Evolutionary conservation across 169 alveolate species (phyloP), one percentile per base, ranked within the genome.

Genomic region (Plasmodium chabaudi): DNA sequence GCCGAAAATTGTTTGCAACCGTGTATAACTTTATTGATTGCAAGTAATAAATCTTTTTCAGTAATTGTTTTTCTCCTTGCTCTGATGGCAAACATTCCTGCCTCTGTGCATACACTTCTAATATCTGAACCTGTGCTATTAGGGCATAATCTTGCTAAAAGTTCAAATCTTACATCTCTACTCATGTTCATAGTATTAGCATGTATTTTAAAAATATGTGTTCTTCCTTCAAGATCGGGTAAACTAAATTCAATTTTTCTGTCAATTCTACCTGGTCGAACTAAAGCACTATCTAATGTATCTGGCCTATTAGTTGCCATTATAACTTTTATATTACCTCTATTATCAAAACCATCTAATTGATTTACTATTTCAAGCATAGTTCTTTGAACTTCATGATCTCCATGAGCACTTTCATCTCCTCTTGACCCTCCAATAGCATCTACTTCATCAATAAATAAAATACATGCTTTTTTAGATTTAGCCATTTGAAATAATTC

Each of bases 251-350:
- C 99, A 56, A 99, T 97, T 91, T 98, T 98, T 72, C 99, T 94
- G 94, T 99, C 99, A 65, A 99, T 95, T 87, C 99, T 97, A 25
- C 99, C 99, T 1, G 99, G 99, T 73, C 99, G 95, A 9, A 98
- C 95, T 65, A 98, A 94, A 21, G 99, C 99, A 21, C 99, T 99
- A 92, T 98, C 99, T 60, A 98, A 94, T 23, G 99, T 98, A 93
- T 99, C 99, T 49, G 99, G 99, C 63, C 99, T 95, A 93, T 98
- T 98, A 0, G 99, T 98, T 42, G 99, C 99, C 99, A 98, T 98
- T 60, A 98, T 92, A 6, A 99, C 99, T 94, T 99, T 98, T 57
- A 98, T 97, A 92, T 98, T 98, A 9, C 99, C 99, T 92, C 99
- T 94, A 6, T 99, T 96, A 53, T 99, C 99, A 91, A 99, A 99